Conservation (phyloP, 768 basidiomycete species). For the Tulasnella sp. region DNA sequence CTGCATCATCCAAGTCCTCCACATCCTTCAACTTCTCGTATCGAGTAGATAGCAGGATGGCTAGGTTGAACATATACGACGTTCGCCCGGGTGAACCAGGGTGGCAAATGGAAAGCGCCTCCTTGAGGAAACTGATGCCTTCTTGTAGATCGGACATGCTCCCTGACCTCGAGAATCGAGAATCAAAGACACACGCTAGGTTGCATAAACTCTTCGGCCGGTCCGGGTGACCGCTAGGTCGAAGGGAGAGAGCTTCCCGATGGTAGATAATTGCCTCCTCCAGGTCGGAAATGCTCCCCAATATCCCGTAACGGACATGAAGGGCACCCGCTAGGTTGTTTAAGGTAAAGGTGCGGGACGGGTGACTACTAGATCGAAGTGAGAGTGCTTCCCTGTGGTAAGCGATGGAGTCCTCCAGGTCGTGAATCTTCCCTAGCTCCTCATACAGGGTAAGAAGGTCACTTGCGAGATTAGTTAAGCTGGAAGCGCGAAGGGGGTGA, state of each 20-base stretch:
- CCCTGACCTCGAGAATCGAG: neutral
- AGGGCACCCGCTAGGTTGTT: neutral
- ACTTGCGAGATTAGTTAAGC: neutral
- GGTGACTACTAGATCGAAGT: neutral
- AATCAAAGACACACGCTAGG: neutral
- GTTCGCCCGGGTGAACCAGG: neutral
- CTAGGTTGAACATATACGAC: neutral
- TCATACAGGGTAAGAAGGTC: neutral
- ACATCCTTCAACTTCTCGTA: too few relatives aligned
- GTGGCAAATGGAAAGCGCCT: too few relatives aligned
- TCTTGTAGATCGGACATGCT: neutral
- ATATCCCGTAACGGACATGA: neutral
- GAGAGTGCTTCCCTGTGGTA: neutral
- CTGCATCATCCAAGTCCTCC: too few relatives aligned
- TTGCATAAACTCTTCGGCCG: neutral
- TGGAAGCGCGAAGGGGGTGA: neutral
- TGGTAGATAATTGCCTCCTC: too few relatives aligned
- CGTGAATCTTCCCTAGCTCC: neutral
- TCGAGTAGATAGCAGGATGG: neutral
- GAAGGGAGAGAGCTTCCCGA: too few relatives aligned
- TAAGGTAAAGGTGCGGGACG: neutral
- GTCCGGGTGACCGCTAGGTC: neutral
- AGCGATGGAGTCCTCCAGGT: neutral
- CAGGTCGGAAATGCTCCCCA: too few relatives aligned
- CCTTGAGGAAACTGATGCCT: neutral